Base-by-base conservation (phyloP, 78 protist species). In the Polysphondylium violaceum region DNA sequence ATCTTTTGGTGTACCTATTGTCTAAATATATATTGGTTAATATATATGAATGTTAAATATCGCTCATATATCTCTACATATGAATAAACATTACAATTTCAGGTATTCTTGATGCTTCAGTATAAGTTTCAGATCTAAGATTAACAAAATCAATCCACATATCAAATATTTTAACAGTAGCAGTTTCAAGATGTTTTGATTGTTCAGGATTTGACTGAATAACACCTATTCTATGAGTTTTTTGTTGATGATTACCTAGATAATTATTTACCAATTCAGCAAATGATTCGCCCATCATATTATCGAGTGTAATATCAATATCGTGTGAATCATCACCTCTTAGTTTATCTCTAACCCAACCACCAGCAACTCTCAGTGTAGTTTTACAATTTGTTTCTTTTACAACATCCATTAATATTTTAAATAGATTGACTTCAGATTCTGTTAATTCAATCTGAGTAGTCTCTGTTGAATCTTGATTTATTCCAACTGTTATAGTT, bases 261-360 rank as follows among this genome's bases (percentile, higher is more conserved):
- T 86, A 74, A 23, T 86, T 40, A 11, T 77, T 61, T 25, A 98
- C 72, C 31, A 65, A 23, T 60, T 60, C 81, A 1, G 97, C 98
- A 68, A 96, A 97, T 47, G 81, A 83, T n/a, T 47, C 88, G 12
- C 88, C 94, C 63, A 55, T 63, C 79, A 69, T 53, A 40, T 72
- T 75, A 33, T 97, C 97, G 8, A 96, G 17, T 9, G 98, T 96
- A 25, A 98, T 86, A 72, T 97, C 99, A 25, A 97, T 94, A 63
- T 97, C 99, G 50, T 92, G 38, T 38, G 94, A 67, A n/a, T 83
- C 74, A 0, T 76, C 59, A 3, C 96, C 95, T 27, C 97, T 40
- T 38, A 97, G 14, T 94, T 96, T 96, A 69, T 98, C 99, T 12
- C 99, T 60, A 2, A 98, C 99, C 99, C 99, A 98, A 3, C 99